phyloP scores from a whole-genome alignment of 2,329 filamentous ascomycete genomes.

The Nannizziopsis barbatae region DNA sequence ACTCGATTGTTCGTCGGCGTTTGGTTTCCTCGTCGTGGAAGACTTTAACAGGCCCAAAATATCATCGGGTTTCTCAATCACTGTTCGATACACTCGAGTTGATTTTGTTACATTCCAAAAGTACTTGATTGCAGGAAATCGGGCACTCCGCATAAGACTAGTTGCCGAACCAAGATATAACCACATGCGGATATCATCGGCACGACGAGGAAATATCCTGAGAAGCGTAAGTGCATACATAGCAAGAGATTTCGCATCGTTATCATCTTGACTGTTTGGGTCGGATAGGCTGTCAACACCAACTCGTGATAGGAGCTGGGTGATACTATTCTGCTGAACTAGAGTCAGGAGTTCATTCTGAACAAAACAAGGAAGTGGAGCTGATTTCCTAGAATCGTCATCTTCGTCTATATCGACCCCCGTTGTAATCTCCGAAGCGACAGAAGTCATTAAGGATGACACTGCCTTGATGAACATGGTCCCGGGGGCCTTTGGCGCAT shows the following conservation, averaged over 20 bases:
- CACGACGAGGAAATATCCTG: constrained; percentile 67
- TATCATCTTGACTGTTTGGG: constrained; percentile 31
- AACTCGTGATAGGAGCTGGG: constrained; percentile 45
- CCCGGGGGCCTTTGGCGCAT: constrained; percentile 35
- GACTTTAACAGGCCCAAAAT: constrained; percentile 48
- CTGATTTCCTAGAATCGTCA: constrained; percentile 21
- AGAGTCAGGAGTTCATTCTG: constrained; percentile 56
- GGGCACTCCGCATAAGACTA: constrained; percentile 27
- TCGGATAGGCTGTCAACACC: constrained; percentile 21
- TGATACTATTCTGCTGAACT: constrained; percentile 64
- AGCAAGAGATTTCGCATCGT: constrained; percentile 62
- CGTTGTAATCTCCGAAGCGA: constrained; percentile 44
- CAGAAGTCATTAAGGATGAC: constrained; percentile 45
- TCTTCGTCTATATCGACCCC: constrained; percentile 37
- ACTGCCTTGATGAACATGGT: constrained; percentile 47
- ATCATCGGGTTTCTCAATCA: constrained; percentile 46
- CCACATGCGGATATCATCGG: constrained; percentile 90
- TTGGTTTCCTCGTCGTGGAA: constrained; percentile 33
- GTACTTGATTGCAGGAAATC: constrained; percentile 61
- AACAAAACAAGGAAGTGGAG: constrained; percentile 44
- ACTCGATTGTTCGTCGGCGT: not conserved
- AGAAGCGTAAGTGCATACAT: constrained; percentile 79
- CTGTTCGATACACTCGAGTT: constrained; percentile 47
- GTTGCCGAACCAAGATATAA: constrained; percentile 64
- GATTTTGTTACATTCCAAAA: constrained; percentile 62